phyloP scores from a whole-genome alignment of 495 filamentous ascomycete genomes.

The Darksidea phi region DNA sequence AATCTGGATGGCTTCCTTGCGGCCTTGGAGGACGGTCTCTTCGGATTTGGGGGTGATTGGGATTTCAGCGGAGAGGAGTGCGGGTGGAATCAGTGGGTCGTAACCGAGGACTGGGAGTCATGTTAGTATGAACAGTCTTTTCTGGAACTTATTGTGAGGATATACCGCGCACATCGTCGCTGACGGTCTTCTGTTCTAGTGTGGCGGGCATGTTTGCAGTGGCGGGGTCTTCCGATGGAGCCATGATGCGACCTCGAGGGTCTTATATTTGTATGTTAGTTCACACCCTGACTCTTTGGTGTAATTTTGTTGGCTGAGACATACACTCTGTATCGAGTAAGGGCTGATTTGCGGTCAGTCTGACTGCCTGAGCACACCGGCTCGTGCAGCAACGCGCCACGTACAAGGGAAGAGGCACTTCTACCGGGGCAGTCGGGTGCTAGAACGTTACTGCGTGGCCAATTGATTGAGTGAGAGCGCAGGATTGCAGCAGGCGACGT shows the following conservation, averaged over 20 bases:
- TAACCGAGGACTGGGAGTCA: constrained; percentile 75
- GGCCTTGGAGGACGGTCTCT: constrained; percentile 75
- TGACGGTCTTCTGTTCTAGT: constrained; percentile 18
- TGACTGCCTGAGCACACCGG: neutral
- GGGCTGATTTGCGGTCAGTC: neutral
- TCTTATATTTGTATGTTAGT: constrained; percentile 12
- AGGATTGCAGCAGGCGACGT: no score
- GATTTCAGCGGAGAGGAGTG: constrained; percentile 83
- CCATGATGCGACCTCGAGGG: neutral
- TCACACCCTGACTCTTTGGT: neutral
- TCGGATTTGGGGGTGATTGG: constrained; percentile 54
- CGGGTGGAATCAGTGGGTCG: constrained; percentile 88
- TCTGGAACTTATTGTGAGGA: neutral
- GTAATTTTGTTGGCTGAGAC: neutral
- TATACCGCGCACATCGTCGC: constrained; percentile 47
- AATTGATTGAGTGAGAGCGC: no score
- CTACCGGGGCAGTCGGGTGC: no score
- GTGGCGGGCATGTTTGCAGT: constrained; percentile 18
- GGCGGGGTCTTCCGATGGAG: neutral
- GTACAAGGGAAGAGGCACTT: no score
- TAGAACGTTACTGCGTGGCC: no score
- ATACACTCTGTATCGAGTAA: neutral
- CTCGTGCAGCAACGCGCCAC: no score
- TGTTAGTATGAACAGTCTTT: constrained; percentile 7
- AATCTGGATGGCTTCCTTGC: constrained; percentile 76